Conservation (phyloP, 2,329 filamentous ascomycete species). For the Cladobotryum mycophilum region DNA sequence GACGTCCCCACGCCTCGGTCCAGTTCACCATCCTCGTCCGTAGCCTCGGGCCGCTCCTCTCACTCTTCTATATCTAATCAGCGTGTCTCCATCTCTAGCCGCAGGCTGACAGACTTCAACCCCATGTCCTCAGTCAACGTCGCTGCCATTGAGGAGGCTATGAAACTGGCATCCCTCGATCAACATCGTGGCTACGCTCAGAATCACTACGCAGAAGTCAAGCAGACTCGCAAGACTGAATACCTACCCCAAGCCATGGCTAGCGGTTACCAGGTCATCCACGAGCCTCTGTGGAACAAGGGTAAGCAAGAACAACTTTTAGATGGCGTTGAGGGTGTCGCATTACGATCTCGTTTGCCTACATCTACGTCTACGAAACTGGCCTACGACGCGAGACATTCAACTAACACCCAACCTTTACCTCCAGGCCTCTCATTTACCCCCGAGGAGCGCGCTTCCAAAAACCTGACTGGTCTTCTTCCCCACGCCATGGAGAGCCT, state of each 20-base stretch:
- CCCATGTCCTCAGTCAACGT: slow-evolving; percentile 53
- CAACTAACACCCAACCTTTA: background rate
- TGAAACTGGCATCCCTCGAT: slow-evolving; percentile 56
- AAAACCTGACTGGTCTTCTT: slow-evolving; percentile 61
- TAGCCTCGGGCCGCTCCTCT: slow-evolving; percentile 41
- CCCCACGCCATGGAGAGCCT: slow-evolving; percentile 58
- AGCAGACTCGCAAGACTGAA: slow-evolving; percentile 47
- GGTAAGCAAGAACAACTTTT: slow-evolving; percentile 35
- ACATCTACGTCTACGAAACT: background rate
- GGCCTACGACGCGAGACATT: background rate
- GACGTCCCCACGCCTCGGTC: slow-evolving; percentile 52
- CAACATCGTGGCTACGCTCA: slow-evolving; percentile 55
- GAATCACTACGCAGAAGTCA: slow-evolving; percentile 49
- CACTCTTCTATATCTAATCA: slow-evolving; percentile 47
- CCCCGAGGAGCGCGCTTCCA: slow-evolving; percentile 55
- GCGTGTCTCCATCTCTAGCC: slow-evolving; percentile 44
- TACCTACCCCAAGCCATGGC: slow-evolving; percentile 47
- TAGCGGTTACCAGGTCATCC: slow-evolving; percentile 54
- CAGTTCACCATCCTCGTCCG: slow-evolving; percentile 43
- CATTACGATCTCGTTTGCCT: background rate
- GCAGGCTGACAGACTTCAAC: slow-evolving; percentile 47
- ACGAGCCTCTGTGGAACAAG: slow-evolving; percentile 60
- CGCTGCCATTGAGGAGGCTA: slow-evolving; percentile 49
- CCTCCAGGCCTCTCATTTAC: slow-evolving; percentile 54
- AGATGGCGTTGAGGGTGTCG: background rate